phyloP scores from a whole-genome alignment of 768 basidiomycete species.

The Mycena maculata region DNA sequence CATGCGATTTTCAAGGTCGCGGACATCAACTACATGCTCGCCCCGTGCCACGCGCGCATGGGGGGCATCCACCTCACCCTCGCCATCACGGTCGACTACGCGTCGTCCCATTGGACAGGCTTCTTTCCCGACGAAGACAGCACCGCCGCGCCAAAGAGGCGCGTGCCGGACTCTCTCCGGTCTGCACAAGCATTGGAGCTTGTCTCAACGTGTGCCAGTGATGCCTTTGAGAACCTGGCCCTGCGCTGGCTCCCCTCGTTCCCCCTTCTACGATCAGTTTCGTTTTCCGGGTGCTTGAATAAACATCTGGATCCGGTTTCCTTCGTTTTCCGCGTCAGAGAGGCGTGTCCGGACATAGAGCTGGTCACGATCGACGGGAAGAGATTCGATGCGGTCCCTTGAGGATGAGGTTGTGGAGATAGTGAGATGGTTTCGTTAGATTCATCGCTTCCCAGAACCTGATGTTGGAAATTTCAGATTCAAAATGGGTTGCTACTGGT shows the following conservation, averaged over 20 bases:
- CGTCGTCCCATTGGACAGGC: conserved; percentile 26
- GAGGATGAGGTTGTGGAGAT: neutral
- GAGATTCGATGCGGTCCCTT: conserved; percentile 3
- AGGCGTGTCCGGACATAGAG: conserved; percentile 8
- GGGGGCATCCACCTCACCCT: conserved; percentile 17
- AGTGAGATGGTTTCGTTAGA: neutral
- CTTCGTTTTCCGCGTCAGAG: conserved; percentile 15
- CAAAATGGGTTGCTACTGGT: no score
- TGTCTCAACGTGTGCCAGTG: conserved; percentile 1
- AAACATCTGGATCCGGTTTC: neutral
- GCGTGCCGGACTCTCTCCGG: conserved; percentile 3
- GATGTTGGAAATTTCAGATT: neutral
- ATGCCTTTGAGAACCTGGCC: conserved; percentile 10
- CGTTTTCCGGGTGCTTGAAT: conserved; percentile 17
- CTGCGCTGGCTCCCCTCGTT: conserved; percentile 22
- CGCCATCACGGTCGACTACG: conserved; percentile 21
- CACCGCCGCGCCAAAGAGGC: neutral
- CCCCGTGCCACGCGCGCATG: conserved; percentile 5
- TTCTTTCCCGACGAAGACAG: conserved; percentile 24
- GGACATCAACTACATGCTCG: conserved; percentile 17
- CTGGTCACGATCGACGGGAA: conserved; percentile 24
- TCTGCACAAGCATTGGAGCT: conserved; percentile 21
- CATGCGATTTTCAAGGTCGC: conserved; percentile 6
- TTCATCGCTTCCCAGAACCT: neutral
- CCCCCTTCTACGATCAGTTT: conserved; percentile 5